A percentile compares a stretch with the other conserved stretches of the same genome.
Evolutionary conservation across 2,329 filamentous ascomycete species (phyloP).

Genomic region (Hyphodiscus sp.): DNA sequence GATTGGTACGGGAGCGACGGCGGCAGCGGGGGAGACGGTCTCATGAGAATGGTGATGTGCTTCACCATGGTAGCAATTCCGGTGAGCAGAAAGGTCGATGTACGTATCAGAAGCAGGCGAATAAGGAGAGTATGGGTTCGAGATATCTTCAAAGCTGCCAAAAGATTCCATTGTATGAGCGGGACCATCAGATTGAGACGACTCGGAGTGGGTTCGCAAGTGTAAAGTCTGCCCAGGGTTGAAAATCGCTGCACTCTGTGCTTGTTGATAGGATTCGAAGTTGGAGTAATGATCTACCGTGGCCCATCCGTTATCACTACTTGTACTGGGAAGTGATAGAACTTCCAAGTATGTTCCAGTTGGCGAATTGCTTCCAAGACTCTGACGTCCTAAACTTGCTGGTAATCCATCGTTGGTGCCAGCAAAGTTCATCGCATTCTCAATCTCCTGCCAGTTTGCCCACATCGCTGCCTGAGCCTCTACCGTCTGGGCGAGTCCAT

Average conservation of each 20-base stretch:
- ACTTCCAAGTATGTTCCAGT: constrained; percentile 80
- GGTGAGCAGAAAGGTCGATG: constrained; percentile 51
- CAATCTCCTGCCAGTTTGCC: constrained; percentile 78
- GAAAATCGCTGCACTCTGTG: constrained; percentile 64
- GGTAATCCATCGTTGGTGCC: constrained; percentile 39
- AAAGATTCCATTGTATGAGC: constrained; percentile 49
- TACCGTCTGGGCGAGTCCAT: constrained; percentile 49
- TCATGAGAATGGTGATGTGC: constrained; percentile 43
- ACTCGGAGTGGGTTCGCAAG: constrained; percentile 79
- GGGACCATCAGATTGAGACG: constrained; percentile 67
- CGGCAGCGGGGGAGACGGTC: constrained; percentile 60
- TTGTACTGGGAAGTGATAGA: constrained; percentile 71
- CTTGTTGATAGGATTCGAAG: constrained; percentile 58
- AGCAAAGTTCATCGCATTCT: constrained; percentile 55
- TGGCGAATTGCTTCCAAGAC: constrained; percentile 58
- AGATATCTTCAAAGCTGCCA: constrained; percentile 76
- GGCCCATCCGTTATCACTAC: constrained; percentile 81
- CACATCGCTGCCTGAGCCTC: constrained; percentile 53
- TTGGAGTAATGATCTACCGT: constrained; percentile 71
- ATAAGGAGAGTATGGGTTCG: constrained; percentile 64
- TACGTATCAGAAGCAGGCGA: constrained; percentile 77
- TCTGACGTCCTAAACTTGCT: constrained; percentile 37
- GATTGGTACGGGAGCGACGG: constrained; percentile 63
- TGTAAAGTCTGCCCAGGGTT: constrained; percentile 89
- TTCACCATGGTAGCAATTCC: constrained; percentile 56